Evolutionary conservation across 352 stramenopile genomes (phyloP).

Genomic region (Pythium phragmitis): DNA sequence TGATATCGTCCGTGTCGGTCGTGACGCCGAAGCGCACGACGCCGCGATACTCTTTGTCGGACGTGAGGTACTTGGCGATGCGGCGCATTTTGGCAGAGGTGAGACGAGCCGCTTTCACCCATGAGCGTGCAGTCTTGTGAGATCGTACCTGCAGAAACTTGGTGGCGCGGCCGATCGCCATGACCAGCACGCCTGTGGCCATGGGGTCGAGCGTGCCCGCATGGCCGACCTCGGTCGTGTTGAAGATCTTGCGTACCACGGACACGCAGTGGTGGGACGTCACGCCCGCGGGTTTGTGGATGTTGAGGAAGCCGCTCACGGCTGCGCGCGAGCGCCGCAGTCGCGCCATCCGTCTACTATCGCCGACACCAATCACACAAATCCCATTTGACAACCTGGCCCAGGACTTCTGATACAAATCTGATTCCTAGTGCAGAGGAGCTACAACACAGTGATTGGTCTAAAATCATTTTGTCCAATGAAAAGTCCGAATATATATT

Average conservation of each 20-base stretch:
- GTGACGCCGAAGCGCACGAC: slow-evolving; percentile 77
- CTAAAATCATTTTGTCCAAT: slow-evolving; percentile 25
- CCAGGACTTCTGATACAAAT: not conserved
- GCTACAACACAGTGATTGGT: slow-evolving; percentile 17
- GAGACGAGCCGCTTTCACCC: not conserved
- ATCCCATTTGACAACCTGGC: slow-evolving; percentile 2
- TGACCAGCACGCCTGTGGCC: slow-evolving; percentile 81
- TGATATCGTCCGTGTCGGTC: slow-evolving; percentile 82
- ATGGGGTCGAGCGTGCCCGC: slow-evolving; percentile 87
- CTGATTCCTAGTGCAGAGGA: not conserved
- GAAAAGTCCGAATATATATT: slow-evolving; percentile 14
- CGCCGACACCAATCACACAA: slow-evolving; percentile 1
- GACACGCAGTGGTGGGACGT: slow-evolving; percentile 82
- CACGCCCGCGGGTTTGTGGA: slow-evolving; percentile 71
- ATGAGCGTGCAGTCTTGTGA: not conserved
- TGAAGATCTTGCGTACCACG: slow-evolving; percentile 64
- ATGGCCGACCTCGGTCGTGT: slow-evolving; percentile 74
- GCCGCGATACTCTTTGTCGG: slow-evolving; percentile 75
- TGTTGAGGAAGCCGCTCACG: slow-evolving; percentile 73
- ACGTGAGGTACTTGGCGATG: slow-evolving; percentile 40
- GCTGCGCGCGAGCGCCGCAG: slow-evolving; percentile 27
- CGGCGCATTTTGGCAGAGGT: not conserved
- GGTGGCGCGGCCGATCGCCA: slow-evolving; percentile 78
- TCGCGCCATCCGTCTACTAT: slow-evolving; percentile 18
- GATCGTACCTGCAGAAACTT: slow-evolving; percentile 69